Evolutionary conservation across 2,329 filamentous ascomycete species (phyloP), one percentile per base, ranked within the genome.

Genomic region (Colletotrichum cordylinicola): DNA sequence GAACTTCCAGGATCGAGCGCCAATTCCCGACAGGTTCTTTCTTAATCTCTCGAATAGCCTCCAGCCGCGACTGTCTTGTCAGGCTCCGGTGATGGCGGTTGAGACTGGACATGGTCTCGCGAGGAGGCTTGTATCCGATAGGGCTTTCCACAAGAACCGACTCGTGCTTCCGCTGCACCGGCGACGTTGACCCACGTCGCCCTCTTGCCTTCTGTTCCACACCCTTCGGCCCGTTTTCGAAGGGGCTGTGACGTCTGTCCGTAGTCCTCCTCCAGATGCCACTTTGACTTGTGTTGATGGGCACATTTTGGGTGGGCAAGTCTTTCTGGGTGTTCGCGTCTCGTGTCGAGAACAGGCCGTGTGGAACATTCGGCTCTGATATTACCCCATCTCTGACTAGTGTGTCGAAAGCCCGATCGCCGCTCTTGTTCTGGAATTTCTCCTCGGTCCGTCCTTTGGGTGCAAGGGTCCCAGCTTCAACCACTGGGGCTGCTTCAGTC

Each of bases 1-100:
- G 82, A 6, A 84, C 76, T 10, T 80, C 75, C 55, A 90, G 82
- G 13, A 85, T 84, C 8, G 80, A 77, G 16, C 81, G 83, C 87
- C 87, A 90, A 74, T 86, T 81, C 2, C 84, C 81, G 43, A 82
- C 78, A 18, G 77, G 79, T 43, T 78, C 79, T 2, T 78, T 72
- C 69, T 83, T 81, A 15, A 80, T 78, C 24, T 79, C 77, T 73
- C 83, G 83, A 27, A 85, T 81, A 21, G 80, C 79, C 55, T 85
- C 82, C 56, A 86, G 80, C 6, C 83, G 83, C 4, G 81, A 75
- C 76, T 88, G 87, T 8, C 82, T 82, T n/a, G 79, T 79, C 18
- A 84, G 78, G n/a, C 78, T 82, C 27, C 78, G 64, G 27, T 77
- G 73, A 48, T 81, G 78, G 58, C 74, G 72, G 37, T 77, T 70